These are phyloP conservation scores for Podila verticillata DNA, from an alignment of 192 early-diverging fungal genomes.

Conservation along the genomic window DNA sequence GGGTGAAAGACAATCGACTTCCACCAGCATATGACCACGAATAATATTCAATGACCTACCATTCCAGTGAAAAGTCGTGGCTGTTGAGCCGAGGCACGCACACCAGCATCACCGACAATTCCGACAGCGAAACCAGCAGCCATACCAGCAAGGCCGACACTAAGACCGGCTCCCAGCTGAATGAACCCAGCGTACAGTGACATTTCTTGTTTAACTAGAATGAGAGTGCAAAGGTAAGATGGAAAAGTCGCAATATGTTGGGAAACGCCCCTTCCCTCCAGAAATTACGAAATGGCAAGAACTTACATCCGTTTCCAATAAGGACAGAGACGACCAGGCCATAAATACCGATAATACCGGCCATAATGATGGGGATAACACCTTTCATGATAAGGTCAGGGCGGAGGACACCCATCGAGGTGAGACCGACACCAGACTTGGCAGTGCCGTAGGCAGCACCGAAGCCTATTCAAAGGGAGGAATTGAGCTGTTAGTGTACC, in stretches of 20 bases:
- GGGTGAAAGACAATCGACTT: background rate
- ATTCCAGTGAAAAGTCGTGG: slow-evolving; percentile 85
- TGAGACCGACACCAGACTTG: slow-evolving; percentile 89
- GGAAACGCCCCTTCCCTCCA: slow-evolving; percentile 1
- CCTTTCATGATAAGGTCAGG: slow-evolving; percentile 91
- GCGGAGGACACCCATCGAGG: slow-evolving; percentile 86
- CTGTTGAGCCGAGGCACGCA: slow-evolving; percentile 84
- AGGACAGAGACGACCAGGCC: slow-evolving; percentile 97
- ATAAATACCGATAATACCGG: slow-evolving; percentile 99
- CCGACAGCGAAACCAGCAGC: slow-evolving; percentile 94
- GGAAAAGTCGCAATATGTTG: slow-evolving; percentile 1
- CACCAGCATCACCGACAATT: slow-evolving; percentile 90
- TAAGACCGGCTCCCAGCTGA: slow-evolving; percentile 82
- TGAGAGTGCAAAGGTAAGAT: background rate
- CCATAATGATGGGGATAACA: slow-evolving; percentile 96
- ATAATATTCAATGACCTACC: slow-evolving; percentile 43
- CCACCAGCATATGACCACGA: background rate
- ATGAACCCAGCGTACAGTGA: slow-evolving; percentile 80
- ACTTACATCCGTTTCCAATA: slow-evolving; percentile 82
- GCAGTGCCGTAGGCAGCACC: slow-evolving; percentile 94
- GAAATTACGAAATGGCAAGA: background rate
- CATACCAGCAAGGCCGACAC: slow-evolving; percentile 85
- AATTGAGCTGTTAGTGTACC: background rate
- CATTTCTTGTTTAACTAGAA: slow-evolving; percentile 61
- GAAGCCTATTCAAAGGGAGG: slow-evolving; percentile 66